These are phyloP conservation scores for Colletotrichum agaves DNA, from an alignment of 2,329 filamentous ascomycete species.

Conservation along the genomic window DNA sequence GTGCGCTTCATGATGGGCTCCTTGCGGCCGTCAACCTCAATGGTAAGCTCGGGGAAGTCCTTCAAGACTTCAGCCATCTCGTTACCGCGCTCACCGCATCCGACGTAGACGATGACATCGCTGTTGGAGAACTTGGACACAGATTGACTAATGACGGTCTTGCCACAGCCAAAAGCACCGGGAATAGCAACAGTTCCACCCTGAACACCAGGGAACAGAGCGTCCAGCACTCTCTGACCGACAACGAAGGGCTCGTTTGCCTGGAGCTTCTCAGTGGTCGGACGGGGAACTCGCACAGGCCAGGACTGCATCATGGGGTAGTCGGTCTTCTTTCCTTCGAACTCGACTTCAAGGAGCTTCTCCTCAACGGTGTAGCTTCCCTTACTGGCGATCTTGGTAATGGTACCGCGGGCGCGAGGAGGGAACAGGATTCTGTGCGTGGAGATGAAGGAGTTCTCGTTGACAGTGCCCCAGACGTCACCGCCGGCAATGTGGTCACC, in stretches of 20 bases:
- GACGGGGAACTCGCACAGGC: constrained; percentile 96
- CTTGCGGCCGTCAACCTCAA: constrained; percentile 91
- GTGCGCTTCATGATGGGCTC: constrained; percentile 99
- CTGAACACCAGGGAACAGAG: constrained; percentile 95
- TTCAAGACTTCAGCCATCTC: constrained; percentile 99
- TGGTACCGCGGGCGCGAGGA: constrained; percentile 88
- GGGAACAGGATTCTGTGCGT: constrained; percentile 95
- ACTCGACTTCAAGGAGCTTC: constrained; percentile 95
- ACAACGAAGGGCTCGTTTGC: constrained; percentile 94
- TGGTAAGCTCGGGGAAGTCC: constrained; percentile 98
- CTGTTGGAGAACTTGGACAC: constrained; percentile 99
- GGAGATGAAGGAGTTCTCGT: constrained; percentile 93
- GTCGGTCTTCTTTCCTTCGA: constrained; percentile 93
- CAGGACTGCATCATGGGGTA: constrained; percentile 99
- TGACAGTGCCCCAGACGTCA: constrained; percentile 94
- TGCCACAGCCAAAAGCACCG: constrained; percentile 97
- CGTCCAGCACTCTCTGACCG: constrained; percentile 95
- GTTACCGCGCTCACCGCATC: constrained; percentile 91
- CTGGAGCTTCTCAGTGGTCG: constrained; percentile 89
- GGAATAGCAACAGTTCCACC: constrained; percentile 98
- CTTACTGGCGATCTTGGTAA: constrained; percentile 89
- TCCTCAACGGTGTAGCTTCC: constrained; percentile 94
- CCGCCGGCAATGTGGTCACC: constrained; percentile 97
- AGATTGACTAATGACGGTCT: constrained; percentile 98
- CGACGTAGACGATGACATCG: constrained; percentile 98